Base-by-base conservation (phyloP, 208 protist species). In the Acanthamoeba royreba region DNA sequence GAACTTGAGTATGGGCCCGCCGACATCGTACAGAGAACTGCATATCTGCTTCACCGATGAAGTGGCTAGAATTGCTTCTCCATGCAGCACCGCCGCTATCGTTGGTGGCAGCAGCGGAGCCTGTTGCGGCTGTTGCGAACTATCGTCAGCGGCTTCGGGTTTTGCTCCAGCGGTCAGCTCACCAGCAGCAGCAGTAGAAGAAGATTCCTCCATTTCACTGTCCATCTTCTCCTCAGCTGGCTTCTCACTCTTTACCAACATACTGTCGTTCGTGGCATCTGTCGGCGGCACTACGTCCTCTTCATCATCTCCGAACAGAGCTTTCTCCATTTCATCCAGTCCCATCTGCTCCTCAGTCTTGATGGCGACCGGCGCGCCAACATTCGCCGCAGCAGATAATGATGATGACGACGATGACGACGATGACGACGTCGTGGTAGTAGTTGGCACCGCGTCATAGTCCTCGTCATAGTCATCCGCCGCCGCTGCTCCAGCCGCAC, bases 1-100 rank as follows among this genome's bases (percentile, higher is more conserved):
- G 46, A 92, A 92, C 46, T 92, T 92, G 86, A 92, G 86, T 22
- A 92, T 92, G n/a, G 86, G 86, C 1, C 86, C 86, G 11, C 31
- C 43, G 40, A 53, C 86, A 17, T n/a, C n/a, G n/a, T 49, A 81
- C 2, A 92, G 61, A 13, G 86, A 77, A 31, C 42, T 81, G 63
- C 53, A 92, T 31, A 92, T 58, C 31, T 92, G 31, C 58, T 79
- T 92, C 31, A 92, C 63, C 11, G 87, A 92, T 17, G 87, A 40
- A 17, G 87, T 81, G 53, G 42, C 45, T 3, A 46, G 11, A 17
- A 61, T 15, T 15, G 45, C 87, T 13, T 19, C n/a, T 52, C 87
- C 87, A n/a, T 3, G 31, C 42, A 92, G 38, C 25, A 92, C 61
- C 9, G 87, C 52, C 15, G 55, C 25, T 42, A 92, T 61, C 49